phyloP scores from a whole-genome alignment of 2,329 filamentous ascomycete species.

The Colletotrichum falcatum region DNA sequence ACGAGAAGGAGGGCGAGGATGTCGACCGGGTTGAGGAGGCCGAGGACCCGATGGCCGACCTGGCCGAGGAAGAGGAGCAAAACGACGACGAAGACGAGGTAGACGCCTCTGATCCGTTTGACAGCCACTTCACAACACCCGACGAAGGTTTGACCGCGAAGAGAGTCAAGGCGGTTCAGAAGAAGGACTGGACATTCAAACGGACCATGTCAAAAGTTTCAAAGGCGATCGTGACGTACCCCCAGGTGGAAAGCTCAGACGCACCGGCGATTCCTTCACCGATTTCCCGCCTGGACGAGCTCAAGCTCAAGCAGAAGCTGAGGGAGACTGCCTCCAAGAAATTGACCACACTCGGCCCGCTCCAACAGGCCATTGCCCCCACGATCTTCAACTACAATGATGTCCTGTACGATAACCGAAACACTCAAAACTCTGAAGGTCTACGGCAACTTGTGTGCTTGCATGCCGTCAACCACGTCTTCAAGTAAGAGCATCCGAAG shows the following conservation, averaged over 20 bases:
- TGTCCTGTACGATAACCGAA: constrained; percentile 80
- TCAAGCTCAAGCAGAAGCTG: constrained; percentile 80
- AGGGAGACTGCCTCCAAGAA: constrained; percentile 64
- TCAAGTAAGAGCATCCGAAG: constrained; percentile 70
- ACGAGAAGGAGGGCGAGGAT: constrained; percentile 48
- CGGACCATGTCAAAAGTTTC: constrained; percentile 60
- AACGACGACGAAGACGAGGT: constrained; percentile 49
- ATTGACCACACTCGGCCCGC: constrained; percentile 67
- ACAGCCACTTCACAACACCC: constrained; percentile 79
- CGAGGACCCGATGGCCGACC: constrained; percentile 41
- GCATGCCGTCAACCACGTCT: constrained; percentile 90
- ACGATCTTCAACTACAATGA: constrained; percentile 87
- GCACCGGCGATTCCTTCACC: constrained; percentile 50
- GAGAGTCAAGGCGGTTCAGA: constrained; percentile 63
- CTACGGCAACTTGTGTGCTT: constrained; percentile 81
- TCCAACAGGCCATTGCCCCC: constrained; percentile 75
- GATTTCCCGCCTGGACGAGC: constrained; percentile 55
- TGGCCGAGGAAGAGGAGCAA: constrained; percentile 44
- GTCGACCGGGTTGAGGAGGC: constrained; percentile 40
- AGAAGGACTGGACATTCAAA: constrained; percentile 63
- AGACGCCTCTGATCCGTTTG: constrained; percentile 77
- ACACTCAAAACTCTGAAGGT: constrained; percentile 72
- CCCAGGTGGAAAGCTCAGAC: constrained; percentile 53
- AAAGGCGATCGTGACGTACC: constrained; percentile 61
- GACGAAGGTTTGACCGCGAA: constrained; percentile 70